Evolutionary conservation across 257 asterid genomes (phyloP).

Genomic region (Marsdenia floribunda): DNA sequence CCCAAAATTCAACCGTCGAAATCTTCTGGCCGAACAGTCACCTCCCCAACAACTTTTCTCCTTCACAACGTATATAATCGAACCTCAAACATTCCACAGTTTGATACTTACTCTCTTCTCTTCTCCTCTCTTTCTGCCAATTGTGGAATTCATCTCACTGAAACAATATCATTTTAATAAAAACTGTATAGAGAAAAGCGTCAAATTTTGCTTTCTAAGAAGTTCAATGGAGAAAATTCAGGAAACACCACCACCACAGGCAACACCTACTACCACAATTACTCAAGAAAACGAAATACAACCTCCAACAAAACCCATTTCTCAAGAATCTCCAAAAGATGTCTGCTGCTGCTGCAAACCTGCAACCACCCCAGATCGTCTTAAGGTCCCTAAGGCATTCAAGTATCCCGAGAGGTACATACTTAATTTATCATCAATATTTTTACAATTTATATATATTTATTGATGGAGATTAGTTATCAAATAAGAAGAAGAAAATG

Average conservation of each 20-base stretch:
- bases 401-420: conserved; percentile 57
- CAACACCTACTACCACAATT: not conserved
- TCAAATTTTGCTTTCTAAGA: not conserved
- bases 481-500: no score
- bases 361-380: conserved; percentile 46
- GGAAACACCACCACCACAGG: conserved; percentile 13
- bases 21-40: conserved; percentile 18
- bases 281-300: not conserved
- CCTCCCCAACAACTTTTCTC: not conserved
- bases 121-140: no score
- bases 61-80: not conserved
- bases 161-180: not conserved
- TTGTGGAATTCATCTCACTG: no score
- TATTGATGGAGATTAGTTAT: no score
- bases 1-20: conserved; percentile 26
- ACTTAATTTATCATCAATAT: no score
- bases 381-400: conserved; percentile 63
- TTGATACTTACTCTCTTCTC: not conserved
- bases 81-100: not conserved
- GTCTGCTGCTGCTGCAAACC: conserved; percentile 26
- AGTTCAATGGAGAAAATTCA: conserved; percentile 37
- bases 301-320: not conserved
- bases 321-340: not conserved
- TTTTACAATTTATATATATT: no score
- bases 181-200: not conserved